Conservation (phyloP, 2,329 filamentous ascomycete species). For the Sphaerulina musiva region DNA sequence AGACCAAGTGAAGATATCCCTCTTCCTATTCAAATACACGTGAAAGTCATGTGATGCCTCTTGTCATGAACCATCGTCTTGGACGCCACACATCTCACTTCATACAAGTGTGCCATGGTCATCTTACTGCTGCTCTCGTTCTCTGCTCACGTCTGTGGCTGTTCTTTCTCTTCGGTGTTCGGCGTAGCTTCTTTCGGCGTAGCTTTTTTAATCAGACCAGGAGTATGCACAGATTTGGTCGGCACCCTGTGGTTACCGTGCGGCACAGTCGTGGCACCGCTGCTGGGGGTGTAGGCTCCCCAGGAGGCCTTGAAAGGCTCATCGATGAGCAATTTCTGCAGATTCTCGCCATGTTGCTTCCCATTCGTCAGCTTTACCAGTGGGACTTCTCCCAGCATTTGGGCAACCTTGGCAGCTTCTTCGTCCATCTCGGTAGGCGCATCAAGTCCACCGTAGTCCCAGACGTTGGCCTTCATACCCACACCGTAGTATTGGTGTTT, state of each 20-base stretch:
- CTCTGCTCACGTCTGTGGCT: too few species aligned
- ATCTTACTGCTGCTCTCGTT: too few species aligned
- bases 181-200: not conserved
- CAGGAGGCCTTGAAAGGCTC: conserved; percentile 30
- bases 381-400: not conserved
- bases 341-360: not conserved
- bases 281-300: conserved; percentile 28
- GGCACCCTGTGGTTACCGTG: conserved; percentile 11
- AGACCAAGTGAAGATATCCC: too few species aligned
- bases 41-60: too few species aligned
- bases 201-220: not conserved
- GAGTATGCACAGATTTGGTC: conserved; percentile 7
- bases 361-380: not conserved
- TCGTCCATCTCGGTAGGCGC: conserved; percentile 33
- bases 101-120: too few species aligned
- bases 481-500: conserved; percentile 94
- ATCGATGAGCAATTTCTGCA: conserved; percentile 12
- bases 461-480: conserved; percentile 98
- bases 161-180: not conserved
- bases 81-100: too few species aligned
- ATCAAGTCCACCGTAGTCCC: conserved; percentile 64
- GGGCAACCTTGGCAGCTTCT: not conserved
- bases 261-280: conserved; percentile 19
- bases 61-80: too few species aligned
- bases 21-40: too few species aligned